Percentiles rank a stretch among this genome's conserved stretches.
These are phyloP conservation scores for Sutorius eximius DNA, from an alignment of 1,284 basidiomycete genomes.

Conservation along the genomic window DNA sequence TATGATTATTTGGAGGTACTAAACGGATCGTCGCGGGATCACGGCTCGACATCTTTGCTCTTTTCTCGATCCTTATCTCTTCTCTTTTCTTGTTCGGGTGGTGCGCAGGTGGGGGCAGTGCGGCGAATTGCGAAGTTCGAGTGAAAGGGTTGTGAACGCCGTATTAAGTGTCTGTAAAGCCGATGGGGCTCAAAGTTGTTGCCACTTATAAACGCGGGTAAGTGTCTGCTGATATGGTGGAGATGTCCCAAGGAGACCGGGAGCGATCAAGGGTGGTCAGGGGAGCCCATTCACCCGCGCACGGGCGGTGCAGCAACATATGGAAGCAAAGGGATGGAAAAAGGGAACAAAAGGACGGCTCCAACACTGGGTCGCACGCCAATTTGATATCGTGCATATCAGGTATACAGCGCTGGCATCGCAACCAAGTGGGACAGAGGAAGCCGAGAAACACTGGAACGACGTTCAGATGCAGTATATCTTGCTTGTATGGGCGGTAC, in stretches of 20 bases:
- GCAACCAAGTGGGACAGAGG: neutral
- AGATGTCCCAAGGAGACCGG: no score
- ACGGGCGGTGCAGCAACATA: neutral
- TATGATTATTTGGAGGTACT: neutral
- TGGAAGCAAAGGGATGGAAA: neutral
- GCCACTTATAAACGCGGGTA: neutral
- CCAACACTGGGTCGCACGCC: neutral
- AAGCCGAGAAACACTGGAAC: neutral
- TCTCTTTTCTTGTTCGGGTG: neutral
- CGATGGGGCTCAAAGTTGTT: neutral
- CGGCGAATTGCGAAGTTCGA: neutral
- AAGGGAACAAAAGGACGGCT: neutral
- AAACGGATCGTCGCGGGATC: neutral
- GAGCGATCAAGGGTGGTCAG: neutral
- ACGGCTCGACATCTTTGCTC: neutral
- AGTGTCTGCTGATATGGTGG: neutral
- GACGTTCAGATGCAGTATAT: neutral
- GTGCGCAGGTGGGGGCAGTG: neutral
- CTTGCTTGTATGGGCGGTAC: neutral
- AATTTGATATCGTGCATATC: neutral
- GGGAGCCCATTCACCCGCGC: neutral
- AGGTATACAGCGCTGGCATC: neutral
- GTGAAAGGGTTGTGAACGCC: no score
- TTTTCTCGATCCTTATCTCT: no score
- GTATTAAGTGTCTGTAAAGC: no score